Conservation (phyloP, 805 yeast species). For the Metschnikowia baotianmanensis region DNA sequence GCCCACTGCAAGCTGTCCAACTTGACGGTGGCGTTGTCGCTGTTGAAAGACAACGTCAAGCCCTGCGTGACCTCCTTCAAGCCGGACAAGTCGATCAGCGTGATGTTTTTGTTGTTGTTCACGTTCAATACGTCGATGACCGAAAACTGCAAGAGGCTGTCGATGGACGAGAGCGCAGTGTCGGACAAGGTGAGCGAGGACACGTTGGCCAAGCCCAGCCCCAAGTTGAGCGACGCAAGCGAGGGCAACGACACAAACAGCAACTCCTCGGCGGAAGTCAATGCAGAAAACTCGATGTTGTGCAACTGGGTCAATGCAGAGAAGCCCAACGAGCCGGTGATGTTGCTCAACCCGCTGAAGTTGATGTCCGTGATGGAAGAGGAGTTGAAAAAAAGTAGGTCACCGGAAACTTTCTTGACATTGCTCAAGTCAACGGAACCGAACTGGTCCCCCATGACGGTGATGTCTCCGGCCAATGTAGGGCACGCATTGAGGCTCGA, state of each 20-base stretch:
- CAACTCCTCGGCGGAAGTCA: conserved; percentile 30
- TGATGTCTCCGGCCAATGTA: conserved; percentile 41
- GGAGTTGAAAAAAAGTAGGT: conserved; percentile 37
- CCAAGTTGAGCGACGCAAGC: conserved; percentile 36
- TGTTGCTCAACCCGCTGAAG: conserved; percentile 28
- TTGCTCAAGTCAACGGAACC: conserved; percentile 28
- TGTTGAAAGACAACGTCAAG: conserved; percentile 41
- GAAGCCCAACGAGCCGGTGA: conserved; percentile 36
- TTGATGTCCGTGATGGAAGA: conserved; percentile 35
- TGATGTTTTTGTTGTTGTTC: conserved; percentile 44
- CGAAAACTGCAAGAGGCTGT: conserved; percentile 29
- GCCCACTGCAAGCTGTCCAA: conserved; percentile 40
- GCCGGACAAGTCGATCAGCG: conserved; percentile 30
- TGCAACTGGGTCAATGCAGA: conserved; percentile 40
- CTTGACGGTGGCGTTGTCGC: conserved; percentile 26
- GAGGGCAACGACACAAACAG: conserved; percentile 42
- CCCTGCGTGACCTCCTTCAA: conserved; percentile 34
- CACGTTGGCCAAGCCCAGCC: conserved; percentile 35
- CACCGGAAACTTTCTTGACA: conserved; percentile 30
- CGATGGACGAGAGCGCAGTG: conserved; percentile 39
- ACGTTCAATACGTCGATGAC: conserved; percentile 35
- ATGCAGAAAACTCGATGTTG: conserved; percentile 33
- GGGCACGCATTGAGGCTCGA: conserved; percentile 36
- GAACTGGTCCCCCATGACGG: conserved; percentile 35
- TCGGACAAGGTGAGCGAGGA: conserved; percentile 36